Evolutionary conservation across 2,329 filamentous ascomycete species (phyloP), one percentile per base, ranked within the genome.

Genomic region (Aureobasidium subglaciale): DNA sequence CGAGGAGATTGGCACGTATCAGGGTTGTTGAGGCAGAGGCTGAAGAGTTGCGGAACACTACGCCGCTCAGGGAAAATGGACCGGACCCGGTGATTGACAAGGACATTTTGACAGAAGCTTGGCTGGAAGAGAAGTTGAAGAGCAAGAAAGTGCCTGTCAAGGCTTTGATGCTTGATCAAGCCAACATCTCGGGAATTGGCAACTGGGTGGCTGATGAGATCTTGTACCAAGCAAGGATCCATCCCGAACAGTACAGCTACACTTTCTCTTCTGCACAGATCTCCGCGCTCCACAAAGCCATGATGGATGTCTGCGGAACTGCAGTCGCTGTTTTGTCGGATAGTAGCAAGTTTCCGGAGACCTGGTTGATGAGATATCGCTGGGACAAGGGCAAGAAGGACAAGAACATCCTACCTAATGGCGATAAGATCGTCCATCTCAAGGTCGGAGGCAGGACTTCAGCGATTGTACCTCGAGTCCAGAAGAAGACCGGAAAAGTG

Each of bases 171-270:
- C 78, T 97, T 3, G 89, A 97, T 67, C 93, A 99, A 70, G 79
- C 83, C 16, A 87, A 87, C 67, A 87, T 97, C 59, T 93, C 88
- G 64, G 93, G 93, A 7, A 88, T 99, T 59, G 93, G 93, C 0
- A 97, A 97, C 67, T 99, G 92, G 92, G 92, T 99, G 54, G 90
- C 86, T 73, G 93, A 99, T 67, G 93, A 99, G 69, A 85, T 96
- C 6, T 75, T 99, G 50, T 99, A 91, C 65, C 86, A 97, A 63
- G 87, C 93, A 5, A 84, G 81, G 48, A 79, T 97, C 15, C 92
- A 99, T 62, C 93, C 93, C 0, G 92, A 96, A 68, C 90, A 96
- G 68, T 95, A 95, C 72, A 90, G 86, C 71, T 85, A 96, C 65
- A 87, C 88, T 0, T 87, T 97, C 62, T 78, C 69, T 59, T 82